These are phyloP conservation scores for Micromonas commoda DNA, from an alignment of 139 green algal species.

Conservation along the genomic window DNA sequence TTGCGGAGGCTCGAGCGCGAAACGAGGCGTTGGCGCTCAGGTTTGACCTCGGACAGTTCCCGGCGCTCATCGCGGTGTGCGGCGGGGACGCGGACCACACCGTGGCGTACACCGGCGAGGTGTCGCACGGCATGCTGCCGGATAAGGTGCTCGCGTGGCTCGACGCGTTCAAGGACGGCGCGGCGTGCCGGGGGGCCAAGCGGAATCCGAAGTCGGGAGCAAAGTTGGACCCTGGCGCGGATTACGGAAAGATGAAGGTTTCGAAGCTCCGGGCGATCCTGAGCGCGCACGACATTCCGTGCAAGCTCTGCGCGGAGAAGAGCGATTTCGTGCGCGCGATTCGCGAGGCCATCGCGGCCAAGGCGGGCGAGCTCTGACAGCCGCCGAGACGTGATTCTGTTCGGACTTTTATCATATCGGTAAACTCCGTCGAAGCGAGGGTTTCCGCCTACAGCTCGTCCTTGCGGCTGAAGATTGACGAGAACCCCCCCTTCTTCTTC, in stretches of 20 bases:
- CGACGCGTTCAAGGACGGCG: background rate
- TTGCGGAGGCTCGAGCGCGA: background rate
- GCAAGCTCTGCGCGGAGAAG: constrained; percentile 9
- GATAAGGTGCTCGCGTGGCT: background rate
- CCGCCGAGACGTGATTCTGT: background rate
- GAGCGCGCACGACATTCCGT: constrained; percentile 6
- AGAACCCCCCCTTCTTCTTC: too few species aligned
- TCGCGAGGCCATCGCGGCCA: background rate
- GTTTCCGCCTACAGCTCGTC: too few species aligned
- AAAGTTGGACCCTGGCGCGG: background rate
- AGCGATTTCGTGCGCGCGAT: constrained; percentile 15
- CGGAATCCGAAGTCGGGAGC: background rate
- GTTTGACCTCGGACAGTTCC: background rate
- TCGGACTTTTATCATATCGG: too few species aligned
- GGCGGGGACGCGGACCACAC: constrained; percentile 3
- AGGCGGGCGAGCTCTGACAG: background rate
- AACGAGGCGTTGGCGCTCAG: background rate
- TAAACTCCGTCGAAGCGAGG: too few species aligned
- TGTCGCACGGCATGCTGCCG: background rate
- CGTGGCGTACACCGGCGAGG: background rate
- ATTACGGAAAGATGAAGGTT: constrained; percentile 19
- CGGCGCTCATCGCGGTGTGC: constrained; percentile 6
- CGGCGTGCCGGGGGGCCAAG: background rate
- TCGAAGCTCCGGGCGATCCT: constrained; percentile 4
- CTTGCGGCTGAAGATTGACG: too few species aligned